A percentile compares a stretch with the other conserved stretches of the same genome.
These are phyloP conservation scores for Ceratocystis cacaofunesta DNA, from an alignment of 2,329 filamentous ascomycete genomes.

Conservation along the genomic window DNA sequence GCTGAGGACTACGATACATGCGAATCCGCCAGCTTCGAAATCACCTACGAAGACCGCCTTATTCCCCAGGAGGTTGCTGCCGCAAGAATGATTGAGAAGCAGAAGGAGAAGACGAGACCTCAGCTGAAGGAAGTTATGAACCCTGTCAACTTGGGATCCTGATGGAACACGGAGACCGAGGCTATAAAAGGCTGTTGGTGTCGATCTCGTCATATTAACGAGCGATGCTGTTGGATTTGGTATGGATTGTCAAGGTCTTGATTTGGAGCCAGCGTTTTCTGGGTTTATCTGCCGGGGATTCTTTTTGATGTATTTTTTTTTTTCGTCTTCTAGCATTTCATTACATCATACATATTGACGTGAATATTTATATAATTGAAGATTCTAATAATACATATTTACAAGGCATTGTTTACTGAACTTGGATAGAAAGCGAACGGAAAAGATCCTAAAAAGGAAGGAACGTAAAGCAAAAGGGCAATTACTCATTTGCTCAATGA, in stretches of 20 bases:
- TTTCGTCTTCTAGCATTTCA: background rate
- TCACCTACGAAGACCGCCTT: slow-evolving; percentile 26
- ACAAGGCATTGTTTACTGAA: background rate
- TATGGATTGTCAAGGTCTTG: no score
- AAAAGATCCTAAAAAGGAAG: background rate
- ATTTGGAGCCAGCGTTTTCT: background rate
- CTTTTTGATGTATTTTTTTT: background rate
- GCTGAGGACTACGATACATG: slow-evolving; percentile 33
- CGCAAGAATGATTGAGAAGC: background rate
- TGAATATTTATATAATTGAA: background rate
- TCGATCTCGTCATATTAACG: background rate
- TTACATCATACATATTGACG: background rate
- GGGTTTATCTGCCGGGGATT: background rate
- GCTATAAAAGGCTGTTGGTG: background rate
- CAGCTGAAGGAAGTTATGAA: background rate
- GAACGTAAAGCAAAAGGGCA: no score
- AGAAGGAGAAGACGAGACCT: background rate
- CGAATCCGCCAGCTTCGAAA: slow-evolving; percentile 30
- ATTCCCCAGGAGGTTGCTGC: background rate
- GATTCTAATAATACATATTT: background rate
- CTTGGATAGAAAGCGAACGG: background rate
- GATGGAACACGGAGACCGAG: background rate
- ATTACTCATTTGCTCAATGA: background rate
- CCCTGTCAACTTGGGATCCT: background rate
- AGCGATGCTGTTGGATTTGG: background rate